Evolutionary conservation across 768 basidiomycete genomes (phyloP), one percentile per base, ranked within the genome.

Genomic region (Rhodotorula kratochvilovae): DNA sequence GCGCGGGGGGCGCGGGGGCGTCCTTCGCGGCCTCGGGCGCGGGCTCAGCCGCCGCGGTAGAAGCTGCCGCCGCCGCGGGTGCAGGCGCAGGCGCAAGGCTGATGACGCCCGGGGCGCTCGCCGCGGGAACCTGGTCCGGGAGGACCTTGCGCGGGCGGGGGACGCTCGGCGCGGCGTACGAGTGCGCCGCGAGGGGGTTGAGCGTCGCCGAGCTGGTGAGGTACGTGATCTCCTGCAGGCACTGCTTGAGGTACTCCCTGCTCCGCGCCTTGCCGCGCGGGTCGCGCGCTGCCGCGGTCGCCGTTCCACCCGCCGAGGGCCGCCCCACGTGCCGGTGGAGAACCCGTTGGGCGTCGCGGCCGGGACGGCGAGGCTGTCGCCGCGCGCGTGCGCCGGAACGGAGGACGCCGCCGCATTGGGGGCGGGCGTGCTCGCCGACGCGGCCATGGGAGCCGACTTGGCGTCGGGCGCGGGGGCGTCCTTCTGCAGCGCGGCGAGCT

Each of bases 161-260:
- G 51, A 76, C 58, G 56, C 67, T 64, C 35, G 74, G 67, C 17
- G 74, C 74, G 25, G 71, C 68, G 58, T 70, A 69, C 50, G 74
- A 75, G 42, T 71, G 65, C 12, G 69, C 66, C 13, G 73, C 65
- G 29, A 77, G 84, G 55, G 96, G 96, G 80, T 99, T 99, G 86
- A 98, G 89, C 12, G 96, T 94, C 80, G 96, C 91, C 1, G 92
- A 89, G 0, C 95, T 97, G 2, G 96, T 99, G 64, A 99, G 84
- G 81, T 99, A 99, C 21, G 91, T 91, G 75, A 99, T 90, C 84
- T 99, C 96, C 82, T 98, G 96, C 35, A 99, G 84, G 81, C 96
- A 92, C 88, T 99, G 95, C 81, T 98, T 99, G 76, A 99, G 85
- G 80, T 97, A 99, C 72, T 99, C 96, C 66, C 94, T 85, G 82